Conservation (phyloP, 257 asterid genomes). For the Osmanthus fragrans region DNA sequence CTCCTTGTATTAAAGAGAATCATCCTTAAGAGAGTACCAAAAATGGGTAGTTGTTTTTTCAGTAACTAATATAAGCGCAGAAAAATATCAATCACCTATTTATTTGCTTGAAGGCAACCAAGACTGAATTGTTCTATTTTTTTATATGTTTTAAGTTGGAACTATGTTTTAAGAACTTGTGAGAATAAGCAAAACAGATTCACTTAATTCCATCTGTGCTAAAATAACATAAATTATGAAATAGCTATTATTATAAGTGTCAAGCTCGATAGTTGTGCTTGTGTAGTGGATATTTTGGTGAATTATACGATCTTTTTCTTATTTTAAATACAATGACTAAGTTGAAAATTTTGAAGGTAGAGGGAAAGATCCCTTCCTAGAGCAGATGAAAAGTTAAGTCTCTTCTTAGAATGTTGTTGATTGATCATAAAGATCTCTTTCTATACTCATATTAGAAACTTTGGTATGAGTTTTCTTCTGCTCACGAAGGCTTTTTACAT, state of each 20-base stretch:
- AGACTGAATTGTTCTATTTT: not conserved
- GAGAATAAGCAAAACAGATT: not conserved
- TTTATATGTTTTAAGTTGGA: not conserved
- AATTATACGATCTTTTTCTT: not conserved
- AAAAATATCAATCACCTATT: not conserved
- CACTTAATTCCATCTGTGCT: not conserved
- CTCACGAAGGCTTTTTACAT: not conserved
- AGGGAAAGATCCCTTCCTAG: not conserved
- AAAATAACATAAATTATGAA: not conserved
- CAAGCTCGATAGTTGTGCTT: not conserved
- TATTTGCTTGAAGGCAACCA: not conserved
- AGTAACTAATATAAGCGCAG: not conserved
- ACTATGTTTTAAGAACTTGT: not conserved
- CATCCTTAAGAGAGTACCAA: not conserved
- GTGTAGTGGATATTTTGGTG: not conserved
- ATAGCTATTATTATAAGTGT: not conserved
- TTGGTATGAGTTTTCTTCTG: constrained; percentile 8
- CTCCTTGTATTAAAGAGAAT: not conserved
- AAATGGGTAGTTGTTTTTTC: not conserved
- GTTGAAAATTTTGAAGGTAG: not conserved
- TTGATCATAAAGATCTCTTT: not conserved
- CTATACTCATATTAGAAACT: not conserved
- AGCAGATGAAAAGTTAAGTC: not conserved
- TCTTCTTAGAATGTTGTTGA: not conserved
- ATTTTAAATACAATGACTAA: not conserved